Percentiles rank a stretch among this genome's conserved stretches.
phyloP scores from a whole-genome alignment of 1,139 yeast genomes.

The Saccharomyces uvarum region DNA sequence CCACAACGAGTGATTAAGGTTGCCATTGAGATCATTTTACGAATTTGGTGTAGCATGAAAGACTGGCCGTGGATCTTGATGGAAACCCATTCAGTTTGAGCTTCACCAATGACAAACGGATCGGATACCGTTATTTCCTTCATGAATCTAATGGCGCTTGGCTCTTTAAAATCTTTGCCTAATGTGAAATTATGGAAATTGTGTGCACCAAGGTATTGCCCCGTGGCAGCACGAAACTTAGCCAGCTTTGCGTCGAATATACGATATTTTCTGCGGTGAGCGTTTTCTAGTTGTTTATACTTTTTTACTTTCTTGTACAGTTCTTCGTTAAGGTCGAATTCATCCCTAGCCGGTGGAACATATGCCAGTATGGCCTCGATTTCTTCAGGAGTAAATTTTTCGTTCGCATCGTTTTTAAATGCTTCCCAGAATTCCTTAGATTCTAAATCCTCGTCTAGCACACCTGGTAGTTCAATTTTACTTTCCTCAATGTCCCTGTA shows the following conservation, averaged over 20 bases:
- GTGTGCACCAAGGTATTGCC: slow-evolving; percentile 75
- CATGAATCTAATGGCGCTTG: slow-evolving; percentile 79
- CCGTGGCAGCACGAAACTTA: slow-evolving; percentile 59
- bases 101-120: slow-evolving; percentile 84
- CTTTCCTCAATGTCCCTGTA: slow-evolving; percentile 52
- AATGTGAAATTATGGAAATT: slow-evolving; percentile 93
- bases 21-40: slow-evolving; percentile 98
- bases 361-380: slow-evolving; percentile 32
- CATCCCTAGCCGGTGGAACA: slow-evolving; percentile 34
- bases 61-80: slow-evolving; percentile 97
- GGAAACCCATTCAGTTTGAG: slow-evolving; percentile 94
- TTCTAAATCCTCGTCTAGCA: slow-evolving; percentile 55
- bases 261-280: slow-evolving; percentile 61
- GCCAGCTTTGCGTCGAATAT: slow-evolving; percentile 54
- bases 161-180: slow-evolving; percentile 80
- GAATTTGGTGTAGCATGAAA: slow-evolving; percentile 94
- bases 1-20: slow-evolving; percentile 78
- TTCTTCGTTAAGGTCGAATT: slow-evolving; percentile 32
- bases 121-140: slow-evolving; percentile 72
- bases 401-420: slow-evolving; percentile 40
- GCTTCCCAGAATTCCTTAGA: slow-evolving; percentile 67
- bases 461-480: slow-evolving; percentile 49
- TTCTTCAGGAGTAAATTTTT: slow-evolving; percentile 44
- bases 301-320: slow-evolving; percentile 42
- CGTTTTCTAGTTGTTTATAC: slow-evolving; percentile 60